phyloP scores from a whole-genome alignment of 345 rosid genomes.

The Eucalyptus rudis region DNA sequence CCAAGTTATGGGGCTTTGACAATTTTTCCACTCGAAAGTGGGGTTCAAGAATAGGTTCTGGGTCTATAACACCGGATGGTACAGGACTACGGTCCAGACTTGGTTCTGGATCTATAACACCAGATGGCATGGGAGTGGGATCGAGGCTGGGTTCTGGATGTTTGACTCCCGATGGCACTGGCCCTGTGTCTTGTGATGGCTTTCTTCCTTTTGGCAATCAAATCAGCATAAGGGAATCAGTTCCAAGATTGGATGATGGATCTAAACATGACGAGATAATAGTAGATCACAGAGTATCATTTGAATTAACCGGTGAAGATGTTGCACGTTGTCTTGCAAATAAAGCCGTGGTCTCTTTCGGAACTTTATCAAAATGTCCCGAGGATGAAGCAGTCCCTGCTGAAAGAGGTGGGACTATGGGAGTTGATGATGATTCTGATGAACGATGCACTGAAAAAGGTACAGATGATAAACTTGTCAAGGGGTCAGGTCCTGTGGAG shows the following conservation, averaged over 20 bases:
- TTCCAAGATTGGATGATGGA: constrained; percentile 32
- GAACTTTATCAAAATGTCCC: constrained; percentile 16
- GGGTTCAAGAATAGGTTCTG: constrained; percentile 86
- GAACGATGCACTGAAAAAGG: constrained; percentile 9
- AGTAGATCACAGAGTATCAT: constrained; percentile 71
- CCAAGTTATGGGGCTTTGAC: constrained; percentile 60
- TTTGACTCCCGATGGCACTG: constrained; percentile 52
- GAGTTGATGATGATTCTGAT: background rate
- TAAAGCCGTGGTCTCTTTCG: constrained; percentile 18
- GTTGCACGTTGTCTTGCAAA: constrained; percentile 84
- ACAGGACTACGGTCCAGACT: constrained; percentile 65
- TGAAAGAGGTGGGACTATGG: background rate
- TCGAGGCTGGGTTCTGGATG: constrained; percentile 71
- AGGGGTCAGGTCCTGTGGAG: constrained; percentile 28
- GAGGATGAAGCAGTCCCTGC: constrained; percentile 4
- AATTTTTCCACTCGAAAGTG: constrained; percentile 66
- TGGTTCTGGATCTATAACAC: constrained; percentile 78
- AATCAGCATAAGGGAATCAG: constrained; percentile 28
- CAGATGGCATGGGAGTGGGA: constrained; percentile 62
- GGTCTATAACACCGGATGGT: constrained; percentile 68
- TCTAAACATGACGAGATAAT: constrained; percentile 24
- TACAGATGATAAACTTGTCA: constrained; percentile 9
- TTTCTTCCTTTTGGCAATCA: constrained; percentile 19
- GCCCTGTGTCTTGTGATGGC: constrained; percentile 21
- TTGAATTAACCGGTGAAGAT: constrained; percentile 93